Evolutionary conservation across 306 rosid species (phyloP).

Genomic region (Vigna trinervia): DNA sequence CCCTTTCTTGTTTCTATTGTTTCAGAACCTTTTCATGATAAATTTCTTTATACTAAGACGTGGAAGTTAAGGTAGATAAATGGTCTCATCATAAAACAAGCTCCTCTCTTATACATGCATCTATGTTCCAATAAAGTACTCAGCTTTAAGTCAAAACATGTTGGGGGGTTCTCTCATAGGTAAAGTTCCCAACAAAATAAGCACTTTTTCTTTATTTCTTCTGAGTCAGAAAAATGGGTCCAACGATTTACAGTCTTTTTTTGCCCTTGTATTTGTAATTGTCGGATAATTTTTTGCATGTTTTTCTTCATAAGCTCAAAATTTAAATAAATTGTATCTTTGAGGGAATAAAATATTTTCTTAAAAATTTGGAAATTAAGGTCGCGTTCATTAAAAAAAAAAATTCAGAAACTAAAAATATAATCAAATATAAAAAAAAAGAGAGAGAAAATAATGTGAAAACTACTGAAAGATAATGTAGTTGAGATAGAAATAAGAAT

Average conservation of each 20-base stretch:
- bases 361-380: no score
- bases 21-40: background rate
- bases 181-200: background rate
- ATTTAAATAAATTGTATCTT: no score
- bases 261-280: no score
- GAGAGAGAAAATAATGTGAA: background rate
- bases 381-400: no score
- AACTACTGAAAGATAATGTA: background rate
- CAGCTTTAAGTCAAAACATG: constrained; percentile 10
- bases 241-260: background rate
- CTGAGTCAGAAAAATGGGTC: background rate
- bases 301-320: no score
- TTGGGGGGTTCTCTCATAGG: background rate
- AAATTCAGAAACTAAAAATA: no score
- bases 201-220: background rate
- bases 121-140: constrained; percentile 3
- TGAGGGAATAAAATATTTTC: no score
- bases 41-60: background rate
- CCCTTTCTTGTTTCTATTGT: background rate
- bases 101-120: background rate
- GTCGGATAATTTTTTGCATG: no score
- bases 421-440: no score
- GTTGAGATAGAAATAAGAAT: background rate
- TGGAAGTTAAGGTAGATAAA: background rate
- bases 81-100: constrained; percentile 24